These are phyloP conservation scores for Monilinia aucupariae DNA, from an alignment of 2,329 filamentous ascomycete genomes.

Conservation along the genomic window DNA sequence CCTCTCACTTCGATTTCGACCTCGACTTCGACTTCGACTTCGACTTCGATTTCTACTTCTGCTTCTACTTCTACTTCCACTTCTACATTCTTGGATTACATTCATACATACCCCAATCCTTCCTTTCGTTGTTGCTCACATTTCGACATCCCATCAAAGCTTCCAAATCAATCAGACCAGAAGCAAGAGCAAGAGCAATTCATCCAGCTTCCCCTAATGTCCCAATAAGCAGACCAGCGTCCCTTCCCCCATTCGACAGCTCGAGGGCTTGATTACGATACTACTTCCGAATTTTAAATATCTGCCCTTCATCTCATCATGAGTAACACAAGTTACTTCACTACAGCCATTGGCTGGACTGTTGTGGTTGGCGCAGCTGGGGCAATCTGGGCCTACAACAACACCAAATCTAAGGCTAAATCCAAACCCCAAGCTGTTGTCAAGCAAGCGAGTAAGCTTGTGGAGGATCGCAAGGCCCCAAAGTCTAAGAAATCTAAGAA, in stretches of 20 bases:
- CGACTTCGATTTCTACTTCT: not conserved
- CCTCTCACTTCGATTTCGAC: not conserved
- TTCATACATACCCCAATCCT: no score
- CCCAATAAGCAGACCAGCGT: constrained; percentile 11
- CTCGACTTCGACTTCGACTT: not conserved
- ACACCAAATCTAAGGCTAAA: constrained; percentile 25
- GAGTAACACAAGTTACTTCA: constrained; percentile 23
- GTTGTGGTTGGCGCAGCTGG: constrained; percentile 34
- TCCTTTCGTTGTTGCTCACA: not conserved
- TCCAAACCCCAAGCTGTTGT: constrained; percentile 18
- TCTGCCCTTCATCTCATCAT: constrained; percentile 13
- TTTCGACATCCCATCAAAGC: not conserved
- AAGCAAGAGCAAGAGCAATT: not conserved
- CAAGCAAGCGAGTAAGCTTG: constrained; percentile 24
- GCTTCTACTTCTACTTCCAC: not conserved
- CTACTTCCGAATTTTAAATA: not conserved
- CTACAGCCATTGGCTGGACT: constrained; percentile 38
- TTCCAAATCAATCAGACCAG: not conserved
- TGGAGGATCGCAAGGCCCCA: constrained; percentile 27
- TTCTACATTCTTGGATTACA: not conserved
- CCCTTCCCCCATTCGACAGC: constrained; percentile 3
- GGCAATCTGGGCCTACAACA: constrained; percentile 27
- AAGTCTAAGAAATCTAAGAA: constrained; percentile 30
- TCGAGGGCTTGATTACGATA: constrained; percentile 8
- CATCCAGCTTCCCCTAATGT: constrained; percentile 1